Evolutionary conservation across 768 basidiomycete species (phyloP).

Genomic region (Mycena leptocephala): DNA sequence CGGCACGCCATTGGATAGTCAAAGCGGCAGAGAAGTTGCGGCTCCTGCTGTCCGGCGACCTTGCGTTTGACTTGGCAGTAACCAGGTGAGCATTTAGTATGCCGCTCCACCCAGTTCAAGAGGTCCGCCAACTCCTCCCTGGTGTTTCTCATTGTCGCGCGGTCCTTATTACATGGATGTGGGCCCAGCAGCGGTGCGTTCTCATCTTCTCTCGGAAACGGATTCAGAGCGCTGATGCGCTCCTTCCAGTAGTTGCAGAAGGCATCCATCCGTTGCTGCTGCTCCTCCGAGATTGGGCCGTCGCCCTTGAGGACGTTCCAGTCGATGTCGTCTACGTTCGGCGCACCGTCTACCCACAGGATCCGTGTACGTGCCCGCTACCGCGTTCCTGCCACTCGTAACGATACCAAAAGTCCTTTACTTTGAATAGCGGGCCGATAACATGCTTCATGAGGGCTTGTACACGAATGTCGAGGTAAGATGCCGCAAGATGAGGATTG

Average conservation of each 20-base stretch:
- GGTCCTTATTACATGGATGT: conserved; percentile 28
- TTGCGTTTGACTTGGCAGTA: too few species aligned
- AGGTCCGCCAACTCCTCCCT: conserved; percentile 41
- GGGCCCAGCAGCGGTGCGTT: conserved; percentile 23
- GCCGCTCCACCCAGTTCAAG: conserved; percentile 28
- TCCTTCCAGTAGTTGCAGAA: conserved; percentile 25
- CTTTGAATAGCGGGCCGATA: conserved; percentile 25
- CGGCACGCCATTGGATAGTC: too few species aligned
- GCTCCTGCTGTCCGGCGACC: too few species aligned
- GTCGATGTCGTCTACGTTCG: too few species aligned
- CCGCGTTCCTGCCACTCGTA: conserved; percentile 41
- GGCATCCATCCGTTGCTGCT: conserved; percentile 22
- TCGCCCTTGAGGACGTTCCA: conserved; percentile 18
- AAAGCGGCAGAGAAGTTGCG: too few species aligned
- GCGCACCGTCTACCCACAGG: conserved; percentile 43
- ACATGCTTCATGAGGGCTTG: conserved; percentile 38
- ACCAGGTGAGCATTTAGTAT: too few species aligned
- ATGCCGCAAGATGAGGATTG: conserved; percentile 45
- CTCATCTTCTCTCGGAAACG: conserved; percentile 18
- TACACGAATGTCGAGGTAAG: conserved; percentile 39
- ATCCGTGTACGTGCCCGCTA: conserved; percentile 43
- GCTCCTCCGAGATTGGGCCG: conserved; percentile 14
- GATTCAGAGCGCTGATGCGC: conserved; percentile 32
- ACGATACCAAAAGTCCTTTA: conserved; percentile 42
- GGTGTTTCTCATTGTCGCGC: conserved; percentile 30